Percentiles rank a stretch among this genome's conserved stretches.
phyloP scores from a whole-genome alignment of 495 filamentous ascomycete genomes.

The Penicillium macrosclerotiorum region DNA sequence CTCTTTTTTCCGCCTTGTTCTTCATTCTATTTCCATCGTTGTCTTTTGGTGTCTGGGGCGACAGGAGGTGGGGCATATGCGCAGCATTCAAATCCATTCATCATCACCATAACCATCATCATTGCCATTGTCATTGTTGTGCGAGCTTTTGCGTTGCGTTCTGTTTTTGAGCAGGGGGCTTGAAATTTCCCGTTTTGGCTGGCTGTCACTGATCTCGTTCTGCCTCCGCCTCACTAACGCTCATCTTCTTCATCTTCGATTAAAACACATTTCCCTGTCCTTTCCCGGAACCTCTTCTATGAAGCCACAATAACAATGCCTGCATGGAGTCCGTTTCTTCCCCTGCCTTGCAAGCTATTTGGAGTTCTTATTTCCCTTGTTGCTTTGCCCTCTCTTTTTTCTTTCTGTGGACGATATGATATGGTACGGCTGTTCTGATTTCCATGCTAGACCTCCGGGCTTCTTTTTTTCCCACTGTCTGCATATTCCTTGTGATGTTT shows the following conservation, averaged over 20 bases:
- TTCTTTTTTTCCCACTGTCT: slow-evolving; percentile 2
- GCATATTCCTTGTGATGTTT: background rate
- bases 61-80: slow-evolving; percentile 9
- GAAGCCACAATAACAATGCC: no score
- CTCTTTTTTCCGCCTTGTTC: slow-evolving; percentile 12
- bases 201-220: background rate
- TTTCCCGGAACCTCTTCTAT: no score
- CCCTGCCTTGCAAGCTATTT: no score
- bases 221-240: background rate
- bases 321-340: no score
- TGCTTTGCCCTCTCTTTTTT: slow-evolving; percentile 15
- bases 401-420: no score
- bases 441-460: no score
- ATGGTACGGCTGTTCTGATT: no score
- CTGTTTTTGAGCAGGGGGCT: background rate
- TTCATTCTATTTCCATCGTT: slow-evolving; percentile 23
- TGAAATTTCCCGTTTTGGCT: background rate
- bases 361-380: slow-evolving; percentile 18
- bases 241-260: slow-evolving; percentile 2
- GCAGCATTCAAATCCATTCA: slow-evolving; percentile 3
- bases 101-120: slow-evolving; percentile 9
- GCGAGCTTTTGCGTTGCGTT: no score
- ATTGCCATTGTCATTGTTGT: background rate
- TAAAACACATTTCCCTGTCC: slow-evolving; percentile 14
- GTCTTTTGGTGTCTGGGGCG: slow-evolving; percentile 10